Evolutionary conservation across 441 rosid species (phyloP).

Genomic region (Rhodomyrtus psidioides): DNA sequence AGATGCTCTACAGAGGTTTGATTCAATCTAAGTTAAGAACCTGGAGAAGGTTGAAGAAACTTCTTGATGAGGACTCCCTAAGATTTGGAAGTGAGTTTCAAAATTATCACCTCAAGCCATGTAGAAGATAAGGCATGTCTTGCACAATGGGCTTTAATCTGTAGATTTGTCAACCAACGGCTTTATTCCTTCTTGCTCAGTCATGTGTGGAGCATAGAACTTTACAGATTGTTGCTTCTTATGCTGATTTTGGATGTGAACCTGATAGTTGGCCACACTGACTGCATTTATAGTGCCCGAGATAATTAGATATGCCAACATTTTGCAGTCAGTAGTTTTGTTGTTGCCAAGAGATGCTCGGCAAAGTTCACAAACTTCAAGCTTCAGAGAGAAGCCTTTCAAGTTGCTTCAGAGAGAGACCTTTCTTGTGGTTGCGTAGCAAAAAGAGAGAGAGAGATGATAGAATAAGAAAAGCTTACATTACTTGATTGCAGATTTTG

Average conservation of each 20-base stretch:
- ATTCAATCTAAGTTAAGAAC: constrained; percentile 89
- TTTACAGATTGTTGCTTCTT: background rate
- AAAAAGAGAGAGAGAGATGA: too few relatives aligned
- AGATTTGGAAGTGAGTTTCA: constrained; percentile 72
- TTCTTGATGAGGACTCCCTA: constrained; percentile 70
- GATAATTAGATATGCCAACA: background rate
- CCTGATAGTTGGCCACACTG: background rate
- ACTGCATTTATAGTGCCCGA: background rate
- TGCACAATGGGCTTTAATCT: background rate
- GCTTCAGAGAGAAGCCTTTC: too few relatives aligned
- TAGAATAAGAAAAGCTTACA: too few relatives aligned
- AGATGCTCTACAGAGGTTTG: constrained; percentile 68
- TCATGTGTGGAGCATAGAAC: background rate
- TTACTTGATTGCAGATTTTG: too few relatives aligned
- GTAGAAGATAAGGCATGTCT: constrained; percentile 42
- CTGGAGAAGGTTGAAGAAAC: constrained; percentile 91
- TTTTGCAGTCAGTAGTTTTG: background rate
- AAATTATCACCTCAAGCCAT: constrained; percentile 61
- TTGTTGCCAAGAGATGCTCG: too few relatives aligned
- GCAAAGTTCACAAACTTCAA: too few relatives aligned
- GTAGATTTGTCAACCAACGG: background rate
- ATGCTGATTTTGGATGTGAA: background rate
- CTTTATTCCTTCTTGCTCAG: background rate
- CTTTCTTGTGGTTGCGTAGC: too few relatives aligned
- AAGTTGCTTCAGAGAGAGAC: too few relatives aligned